A percentile compares a stretch with the other conserved stretches of the same genome.
These are phyloP conservation scores for Scheffersomyces ergatensis DNA, from an alignment of 805 yeast species.

Conservation along the genomic window DNA sequence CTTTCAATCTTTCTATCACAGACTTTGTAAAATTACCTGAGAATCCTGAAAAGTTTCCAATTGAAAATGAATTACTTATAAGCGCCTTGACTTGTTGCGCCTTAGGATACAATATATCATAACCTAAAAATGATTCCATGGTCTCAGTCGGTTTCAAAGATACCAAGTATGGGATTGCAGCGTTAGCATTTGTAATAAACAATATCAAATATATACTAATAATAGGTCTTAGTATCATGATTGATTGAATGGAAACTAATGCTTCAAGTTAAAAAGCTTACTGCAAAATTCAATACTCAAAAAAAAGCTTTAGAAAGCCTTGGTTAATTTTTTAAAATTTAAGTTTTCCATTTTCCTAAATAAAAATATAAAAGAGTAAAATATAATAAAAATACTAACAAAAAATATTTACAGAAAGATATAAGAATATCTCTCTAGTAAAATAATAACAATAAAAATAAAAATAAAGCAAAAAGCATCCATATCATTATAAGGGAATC, in stretches of 20 bases:
- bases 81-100: conserved; percentile 43
- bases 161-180: conserved; percentile 39
- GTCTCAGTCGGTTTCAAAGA: conserved; percentile 51
- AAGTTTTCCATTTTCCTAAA: conserved; percentile 1
- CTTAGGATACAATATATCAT: conserved; percentile 36
- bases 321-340: too few relatives aligned
- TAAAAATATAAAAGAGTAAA: neutral
- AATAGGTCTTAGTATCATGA: neutral
- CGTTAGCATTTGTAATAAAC: neutral
- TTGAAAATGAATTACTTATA: conserved; percentile 53
- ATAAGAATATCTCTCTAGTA: neutral
- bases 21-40: conserved; percentile 57
- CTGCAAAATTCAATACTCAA: neutral
- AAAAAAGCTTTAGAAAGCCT: neutral
- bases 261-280: neutral
- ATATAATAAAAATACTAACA: too few relatives aligned
- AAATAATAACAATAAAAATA: conserved; percentile 1
- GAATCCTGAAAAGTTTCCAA: conserved; percentile 72
- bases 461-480: neutral
- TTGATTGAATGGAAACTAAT: neutral
- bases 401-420: too few relatives aligned
- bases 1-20: conserved; percentile 44
- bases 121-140: conserved; percentile 45
- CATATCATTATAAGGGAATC: neutral
- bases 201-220: neutral